phyloP scores from a whole-genome alignment of 2,329 filamentous ascomycete genomes.

The Penicillium sp. region DNA sequence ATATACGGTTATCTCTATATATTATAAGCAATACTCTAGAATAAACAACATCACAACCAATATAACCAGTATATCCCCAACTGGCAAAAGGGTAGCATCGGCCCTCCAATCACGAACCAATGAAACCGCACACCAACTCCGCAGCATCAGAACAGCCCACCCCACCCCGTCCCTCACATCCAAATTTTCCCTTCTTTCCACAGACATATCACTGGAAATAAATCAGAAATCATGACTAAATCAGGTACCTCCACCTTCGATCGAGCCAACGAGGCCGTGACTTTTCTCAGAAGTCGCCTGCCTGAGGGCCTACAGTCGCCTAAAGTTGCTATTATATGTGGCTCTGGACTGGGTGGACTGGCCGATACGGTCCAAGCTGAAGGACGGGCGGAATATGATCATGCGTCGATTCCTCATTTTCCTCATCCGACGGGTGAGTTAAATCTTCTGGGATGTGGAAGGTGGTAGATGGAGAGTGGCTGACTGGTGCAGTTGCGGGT shows the following conservation, averaged over 20 bases:
- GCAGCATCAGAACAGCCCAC: conserved; percentile 23
- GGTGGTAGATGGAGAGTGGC: neutral
- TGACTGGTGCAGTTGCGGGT: conserved; percentile 54
- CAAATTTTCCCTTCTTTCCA: conserved; percentile 6
- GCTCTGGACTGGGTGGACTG: conserved; percentile 67
- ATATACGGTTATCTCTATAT: too few species aligned
- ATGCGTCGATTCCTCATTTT: conserved; percentile 66
- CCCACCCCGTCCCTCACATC: conserved; percentile 3
- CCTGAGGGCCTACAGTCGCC: conserved; percentile 59
- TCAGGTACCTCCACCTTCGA: conserved; percentile 32
- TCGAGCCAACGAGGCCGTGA: conserved; percentile 56
- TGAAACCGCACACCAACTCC: conserved; percentile 19
- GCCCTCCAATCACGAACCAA: conserved; percentile 11
- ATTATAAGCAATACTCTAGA: too few species aligned
- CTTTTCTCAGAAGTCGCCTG: conserved; percentile 57
- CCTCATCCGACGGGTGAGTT: conserved; percentile 63
- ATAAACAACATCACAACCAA: too few species aligned
- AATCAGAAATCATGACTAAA: conserved; percentile 22
- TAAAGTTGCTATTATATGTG: conserved; percentile 68
- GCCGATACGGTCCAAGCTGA: conserved; percentile 61
- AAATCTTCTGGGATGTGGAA: neutral
- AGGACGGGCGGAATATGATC: conserved; percentile 61
- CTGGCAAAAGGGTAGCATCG: conserved; percentile 6
- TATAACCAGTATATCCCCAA: neutral
- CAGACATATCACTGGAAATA: neutral